phyloP scores from a whole-genome alignment of 2,329 filamentous ascomycete species.

The Fusarium udum region DNA sequence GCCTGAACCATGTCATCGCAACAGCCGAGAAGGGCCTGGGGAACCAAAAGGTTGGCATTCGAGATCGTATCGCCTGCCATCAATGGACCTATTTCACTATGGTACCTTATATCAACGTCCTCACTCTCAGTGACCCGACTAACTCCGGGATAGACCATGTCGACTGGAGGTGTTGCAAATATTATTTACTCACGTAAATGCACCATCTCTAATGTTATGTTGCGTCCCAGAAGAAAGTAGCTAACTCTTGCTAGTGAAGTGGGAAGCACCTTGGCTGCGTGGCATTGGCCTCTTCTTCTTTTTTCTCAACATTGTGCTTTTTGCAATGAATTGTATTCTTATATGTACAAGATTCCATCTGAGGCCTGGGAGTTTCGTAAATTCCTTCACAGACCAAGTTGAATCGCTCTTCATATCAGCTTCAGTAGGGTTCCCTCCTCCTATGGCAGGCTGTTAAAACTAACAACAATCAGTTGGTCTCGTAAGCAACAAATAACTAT shows the following conservation, averaged over 20 bases:
- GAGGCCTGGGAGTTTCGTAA: conserved; percentile 74
- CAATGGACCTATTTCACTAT: conserved; percentile 83
- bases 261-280: conserved; percentile 61
- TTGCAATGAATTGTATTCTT: conserved; percentile 69
- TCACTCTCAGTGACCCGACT: neutral
- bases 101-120: conserved; percentile 11
- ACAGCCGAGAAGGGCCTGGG: conserved; percentile 41
- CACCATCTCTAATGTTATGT: neutral
- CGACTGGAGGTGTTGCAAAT: conserved; percentile 66
- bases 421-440: conserved; percentile 52
- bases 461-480: conserved; percentile 51
- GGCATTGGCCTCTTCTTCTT: conserved; percentile 70
- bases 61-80: conserved; percentile 62
- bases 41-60: conserved; percentile 53
- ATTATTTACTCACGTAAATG: conserved; percentile 54
- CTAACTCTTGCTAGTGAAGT: conserved; percentile 34
- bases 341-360: conserved; percentile 74
- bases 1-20: conserved; percentile 49
- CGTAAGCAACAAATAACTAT: conserved; percentile 46
- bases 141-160: conserved; percentile 49
- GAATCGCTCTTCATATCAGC: conserved; percentile 83
- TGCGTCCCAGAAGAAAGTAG: neutral
- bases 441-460: conserved; percentile 8
- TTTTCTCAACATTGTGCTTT: conserved; percentile 70
- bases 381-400: conserved; percentile 78